A percentile compares a stretch with the other conserved stretches of the same genome.
Conservation (phyloP, 345 rosid genomes). For the Geranium brycei region DNA sequence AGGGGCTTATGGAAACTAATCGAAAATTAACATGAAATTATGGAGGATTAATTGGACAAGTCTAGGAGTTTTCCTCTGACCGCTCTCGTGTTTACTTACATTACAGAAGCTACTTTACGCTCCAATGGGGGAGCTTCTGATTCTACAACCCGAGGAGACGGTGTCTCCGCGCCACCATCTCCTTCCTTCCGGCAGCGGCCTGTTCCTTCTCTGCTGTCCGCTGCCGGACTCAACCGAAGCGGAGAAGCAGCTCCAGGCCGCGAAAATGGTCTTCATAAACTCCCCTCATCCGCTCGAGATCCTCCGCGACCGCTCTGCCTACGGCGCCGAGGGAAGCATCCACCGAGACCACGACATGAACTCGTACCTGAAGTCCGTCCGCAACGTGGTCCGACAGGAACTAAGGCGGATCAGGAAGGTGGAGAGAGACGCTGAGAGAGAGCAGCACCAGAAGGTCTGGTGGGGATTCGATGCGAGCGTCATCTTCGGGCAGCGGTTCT, state of each 20-base stretch:
- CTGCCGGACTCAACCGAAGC: constrained; percentile 26
- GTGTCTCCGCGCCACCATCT: constrained; percentile 79
- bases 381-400: constrained; percentile 56
- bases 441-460: constrained; percentile 50
- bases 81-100: background rate
- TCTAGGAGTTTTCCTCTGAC: background rate
- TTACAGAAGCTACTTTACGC: constrained; percentile 64
- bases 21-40: too few relatives aligned
- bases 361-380: constrained; percentile 60
- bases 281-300: constrained; percentile 99
- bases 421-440: constrained; percentile 41
- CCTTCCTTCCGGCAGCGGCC: constrained; percentile 87
- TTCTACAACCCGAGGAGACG: constrained; percentile 83
- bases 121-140: constrained; percentile 90
- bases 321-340: constrained; percentile 78
- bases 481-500: constrained; percentile 23
- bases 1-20: too few relatives aligned
- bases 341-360: constrained; percentile 86
- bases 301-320: constrained; percentile 67
- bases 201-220: constrained; percentile 41
- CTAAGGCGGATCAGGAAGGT: constrained; percentile 47
- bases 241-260: constrained; percentile 57
- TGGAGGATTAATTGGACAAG: too few relatives aligned
- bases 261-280: constrained; percentile 59
- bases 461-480: constrained; percentile 34